Conservation (phyloP, 176 grass and related monocot species). For the Eleusine coracana region DNA sequence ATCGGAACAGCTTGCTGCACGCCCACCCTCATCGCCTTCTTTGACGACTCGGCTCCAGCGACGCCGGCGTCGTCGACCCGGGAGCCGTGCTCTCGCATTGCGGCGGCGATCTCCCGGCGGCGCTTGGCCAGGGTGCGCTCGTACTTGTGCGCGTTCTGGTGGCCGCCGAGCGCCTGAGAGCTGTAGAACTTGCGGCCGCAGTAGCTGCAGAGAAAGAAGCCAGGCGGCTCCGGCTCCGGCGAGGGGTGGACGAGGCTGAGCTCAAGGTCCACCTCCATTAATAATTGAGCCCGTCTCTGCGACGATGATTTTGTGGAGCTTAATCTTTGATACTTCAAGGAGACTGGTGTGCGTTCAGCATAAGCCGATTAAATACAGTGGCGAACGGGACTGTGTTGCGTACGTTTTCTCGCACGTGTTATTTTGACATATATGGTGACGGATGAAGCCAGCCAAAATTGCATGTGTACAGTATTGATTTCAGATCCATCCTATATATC, state of each 20-base stretch:
- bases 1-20: background rate
- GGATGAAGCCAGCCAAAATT: background rate
- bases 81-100: background rate
- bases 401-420: background rate
- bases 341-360: background rate
- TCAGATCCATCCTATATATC: background rate
- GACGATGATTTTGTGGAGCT: background rate
- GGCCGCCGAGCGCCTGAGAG: conserved; percentile 66
- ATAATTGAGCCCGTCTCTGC: background rate
- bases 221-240: conserved; percentile 15
- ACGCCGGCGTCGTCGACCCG: background rate
- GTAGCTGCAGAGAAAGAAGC: conserved; percentile 69
- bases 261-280: conserved; percentile 3
- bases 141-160: conserved; percentile 75
- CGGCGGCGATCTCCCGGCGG: conserved; percentile 9
- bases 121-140: conserved; percentile 53
- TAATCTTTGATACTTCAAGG: background rate
- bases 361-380: background rate
- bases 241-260: background rate
- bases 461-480: background rate
- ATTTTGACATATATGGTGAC: background rate
- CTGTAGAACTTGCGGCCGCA: conserved; percentile 60
- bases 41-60: background rate
- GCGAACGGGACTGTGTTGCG: background rate
- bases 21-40: background rate